Evolutionary conservation across 352 stramenopile genomes (phyloP), one percentile per base, ranked within the genome.

Genomic region (Phytopythium kandeliae): DNA sequence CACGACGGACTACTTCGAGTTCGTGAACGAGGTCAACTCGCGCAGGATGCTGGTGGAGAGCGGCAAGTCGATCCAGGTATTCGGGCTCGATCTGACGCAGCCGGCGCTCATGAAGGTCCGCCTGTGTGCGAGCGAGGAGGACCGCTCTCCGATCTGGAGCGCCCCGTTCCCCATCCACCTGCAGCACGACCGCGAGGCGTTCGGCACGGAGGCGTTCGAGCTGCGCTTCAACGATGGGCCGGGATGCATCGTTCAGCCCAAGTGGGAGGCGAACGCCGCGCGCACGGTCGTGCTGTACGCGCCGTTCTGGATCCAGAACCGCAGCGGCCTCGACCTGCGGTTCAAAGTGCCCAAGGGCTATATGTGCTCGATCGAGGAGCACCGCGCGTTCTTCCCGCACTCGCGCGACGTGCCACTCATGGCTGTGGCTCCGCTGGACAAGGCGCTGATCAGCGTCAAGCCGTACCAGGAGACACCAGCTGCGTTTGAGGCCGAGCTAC

Each of bases 221-320:
- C 38, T 93, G 30, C 50, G 71, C 17, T 84, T 91, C 51, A 71
- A 73, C 17, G 60, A 85, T 17, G 84, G 78, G 0, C 85, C 85
- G 21, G 67, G 60, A 12, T 73, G 91, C 24, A 55, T 86, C 47
- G 71, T 89, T 35, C 69, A 90, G 3, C 80, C 86, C 26, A 63
- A 85, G 47, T 92, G 82, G 81, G 65, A 75, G 11, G 33, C 58
- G 21, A 76, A 89, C 26, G 54, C 67, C 33, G 65, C 76, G 3
- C 79, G 85, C 21, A 78, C 65, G 8, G 56, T 92, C n/a, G 75
- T 74, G 40, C 55, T 95, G 19, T 92, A 74, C 43, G 70, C 65
- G 12, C 85, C 81, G 6, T 95, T 86, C 55, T 95, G 85, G 85
- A 86, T 95, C 55, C 82, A 91, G 53, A 95, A 95, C 55, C 76